These are phyloP conservation scores for Leucaena leucocephala DNA, from an alignment of 306 rosid species.

Conservation along the genomic window DNA sequence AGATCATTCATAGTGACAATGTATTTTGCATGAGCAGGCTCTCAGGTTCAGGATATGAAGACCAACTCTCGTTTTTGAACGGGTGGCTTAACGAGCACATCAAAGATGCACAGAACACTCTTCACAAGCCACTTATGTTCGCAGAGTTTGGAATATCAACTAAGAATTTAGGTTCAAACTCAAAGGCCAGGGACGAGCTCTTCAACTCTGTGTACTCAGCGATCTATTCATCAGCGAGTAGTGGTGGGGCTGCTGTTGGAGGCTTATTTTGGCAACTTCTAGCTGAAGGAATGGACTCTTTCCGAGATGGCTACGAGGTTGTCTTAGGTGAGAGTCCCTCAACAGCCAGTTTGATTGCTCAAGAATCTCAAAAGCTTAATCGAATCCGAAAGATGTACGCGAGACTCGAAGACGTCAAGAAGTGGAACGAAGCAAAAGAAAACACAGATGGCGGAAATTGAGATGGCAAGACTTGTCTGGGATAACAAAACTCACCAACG, in stretches of 20 bases:
- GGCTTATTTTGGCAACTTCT: slow-evolving; percentile 94
- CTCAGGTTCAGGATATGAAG: slow-evolving; percentile 55
- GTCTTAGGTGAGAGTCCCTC: slow-evolving; percentile 62
- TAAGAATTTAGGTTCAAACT: slow-evolving; percentile 44
- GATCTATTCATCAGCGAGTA: slow-evolving; percentile 75
- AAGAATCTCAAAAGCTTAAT: slow-evolving; percentile 63
- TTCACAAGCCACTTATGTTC: slow-evolving; percentile 81
- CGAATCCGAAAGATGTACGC: slow-evolving; percentile 72
- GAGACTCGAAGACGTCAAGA: slow-evolving; percentile 59
- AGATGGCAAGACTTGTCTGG: slow-evolving; percentile 13
- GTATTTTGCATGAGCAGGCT: slow-evolving; percentile 56
- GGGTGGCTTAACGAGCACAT: slow-evolving; percentile 77
- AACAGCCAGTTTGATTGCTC: slow-evolving; percentile 63
- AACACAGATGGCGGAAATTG: slow-evolving; percentile 48
- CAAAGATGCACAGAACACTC: slow-evolving; percentile 78
- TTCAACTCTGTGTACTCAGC: slow-evolving; percentile 58
- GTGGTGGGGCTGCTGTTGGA: slow-evolving; percentile 79
- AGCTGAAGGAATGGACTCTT: slow-evolving; percentile 77
- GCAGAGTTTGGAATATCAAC: slow-evolving; percentile 83
- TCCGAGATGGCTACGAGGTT: slow-evolving; percentile 78
- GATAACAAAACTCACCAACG: not conserved
- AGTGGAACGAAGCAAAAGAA: slow-evolving; percentile 62
- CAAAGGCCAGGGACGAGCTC: slow-evolving; percentile 61
- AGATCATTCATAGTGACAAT: slow-evolving; percentile 1
- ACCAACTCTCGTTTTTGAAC: slow-evolving; percentile 64